A percentile compares a stretch with the other conserved stretches of the same genome.
Conservation (phyloP, 1,284 basidiomycete species). For the Pseudozyma pruni region DNA sequence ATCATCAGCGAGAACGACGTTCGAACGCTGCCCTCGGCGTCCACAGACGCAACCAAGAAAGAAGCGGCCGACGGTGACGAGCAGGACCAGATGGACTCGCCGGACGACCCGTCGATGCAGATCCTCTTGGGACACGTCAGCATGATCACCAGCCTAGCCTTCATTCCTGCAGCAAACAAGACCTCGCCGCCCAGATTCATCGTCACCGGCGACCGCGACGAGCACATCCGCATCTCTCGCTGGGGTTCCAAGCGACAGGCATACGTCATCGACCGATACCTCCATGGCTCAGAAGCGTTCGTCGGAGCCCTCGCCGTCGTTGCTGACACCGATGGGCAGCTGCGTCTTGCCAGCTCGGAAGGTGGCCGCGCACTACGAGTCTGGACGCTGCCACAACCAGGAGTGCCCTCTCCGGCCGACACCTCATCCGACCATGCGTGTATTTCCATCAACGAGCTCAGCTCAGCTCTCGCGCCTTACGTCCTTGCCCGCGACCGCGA, state of each 20-base stretch:
- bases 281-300: conserved; percentile 56
- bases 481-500: conserved; percentile 47
- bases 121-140: conserved; percentile 62
- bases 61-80: conserved; percentile 14
- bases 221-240: conserved; percentile 65
- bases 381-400: conserved; percentile 42
- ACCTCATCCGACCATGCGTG: conserved; percentile 22
- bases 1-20: conserved; percentile 32
- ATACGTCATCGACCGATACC: conserved; percentile 57
- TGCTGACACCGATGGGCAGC: conserved; percentile 14
- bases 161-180: conserved; percentile 27
- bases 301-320: conserved; percentile 55
- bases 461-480: conserved; percentile 27
- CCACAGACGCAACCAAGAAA: neutral
- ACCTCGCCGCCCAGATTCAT: conserved; percentile 40
- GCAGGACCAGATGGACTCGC: conserved; percentile 50
- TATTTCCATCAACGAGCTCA: conserved; percentile 37
- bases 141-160: conserved; percentile 58
- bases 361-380: conserved; percentile 53
- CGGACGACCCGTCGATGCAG: conserved; percentile 40
- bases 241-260: conserved; percentile 58
- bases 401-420: conserved; percentile 5
- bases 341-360: conserved; percentile 51
- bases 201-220: conserved; percentile 63
- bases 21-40: conserved; percentile 14